Percentiles rank a stretch among this genome's conserved stretches.
These are phyloP conservation scores for Phaseolus coccineus DNA, from an alignment of 331 rosid species.

Conservation along the genomic window DNA sequence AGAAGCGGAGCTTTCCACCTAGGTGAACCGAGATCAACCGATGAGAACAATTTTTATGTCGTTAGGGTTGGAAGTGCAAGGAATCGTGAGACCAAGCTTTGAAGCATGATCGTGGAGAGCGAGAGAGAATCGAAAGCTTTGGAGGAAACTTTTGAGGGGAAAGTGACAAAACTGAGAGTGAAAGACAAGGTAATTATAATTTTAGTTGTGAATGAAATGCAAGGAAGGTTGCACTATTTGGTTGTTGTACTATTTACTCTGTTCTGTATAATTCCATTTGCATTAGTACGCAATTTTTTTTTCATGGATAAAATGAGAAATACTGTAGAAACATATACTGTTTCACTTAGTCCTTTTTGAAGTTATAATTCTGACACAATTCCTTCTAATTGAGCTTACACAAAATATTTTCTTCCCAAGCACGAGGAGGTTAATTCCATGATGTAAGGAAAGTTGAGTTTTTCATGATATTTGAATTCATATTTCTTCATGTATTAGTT, in stretches of 20 bases:
- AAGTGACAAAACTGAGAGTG: conserved; percentile 65
- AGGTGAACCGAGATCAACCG: too few species aligned
- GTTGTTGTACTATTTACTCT: conserved; percentile 8
- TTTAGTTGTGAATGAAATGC: conserved; percentile 11
- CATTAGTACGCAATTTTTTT: not conserved
- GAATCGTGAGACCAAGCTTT: conserved; percentile 77
- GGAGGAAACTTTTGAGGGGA: conserved; percentile 56
- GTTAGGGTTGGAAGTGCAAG: conserved; percentile 51
- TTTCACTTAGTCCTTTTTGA: not conserved
- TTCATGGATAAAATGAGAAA: too few species aligned
- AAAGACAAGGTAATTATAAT: conserved; percentile 49
- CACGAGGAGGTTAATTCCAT: not conserved
- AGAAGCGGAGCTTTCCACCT: too few species aligned
- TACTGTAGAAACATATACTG: too few species aligned
- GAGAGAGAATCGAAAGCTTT: conserved; percentile 59
- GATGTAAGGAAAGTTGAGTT: not conserved
- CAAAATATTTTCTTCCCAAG: not conserved
- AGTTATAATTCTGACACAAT: not conserved
- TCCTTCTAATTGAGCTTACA: not conserved
- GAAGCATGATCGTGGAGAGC: conserved; percentile 76
- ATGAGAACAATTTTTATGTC: conserved; percentile 55
- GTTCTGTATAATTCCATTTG: not conserved
- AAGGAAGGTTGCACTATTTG: conserved; percentile 11
- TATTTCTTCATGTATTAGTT: not conserved
- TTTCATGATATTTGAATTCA: conserved; percentile 4